Evolutionary conservation across 2,329 filamentous ascomycete genomes (phyloP).

Genomic region (Aspergillus calidoustus): DNA sequence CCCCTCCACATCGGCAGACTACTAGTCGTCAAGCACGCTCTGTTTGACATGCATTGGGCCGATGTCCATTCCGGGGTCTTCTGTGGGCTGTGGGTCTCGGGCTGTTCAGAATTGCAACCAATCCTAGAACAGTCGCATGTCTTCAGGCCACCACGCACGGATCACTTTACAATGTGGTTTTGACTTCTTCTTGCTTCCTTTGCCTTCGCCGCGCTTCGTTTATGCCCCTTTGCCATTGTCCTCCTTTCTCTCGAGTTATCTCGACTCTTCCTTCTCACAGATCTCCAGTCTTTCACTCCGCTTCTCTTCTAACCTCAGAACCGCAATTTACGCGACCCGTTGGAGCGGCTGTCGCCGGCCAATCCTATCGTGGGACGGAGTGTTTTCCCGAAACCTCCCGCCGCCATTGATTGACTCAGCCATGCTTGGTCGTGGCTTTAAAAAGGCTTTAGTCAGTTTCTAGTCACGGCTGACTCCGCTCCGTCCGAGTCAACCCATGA

Average conservation of each 20-base stretch:
- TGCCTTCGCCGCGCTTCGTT: neutral
- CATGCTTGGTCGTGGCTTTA: neutral
- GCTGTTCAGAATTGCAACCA: conserved; percentile 3
- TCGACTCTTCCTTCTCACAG: neutral
- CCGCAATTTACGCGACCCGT: neutral
- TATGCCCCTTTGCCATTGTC: neutral
- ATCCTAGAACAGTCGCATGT: conserved; percentile 5
- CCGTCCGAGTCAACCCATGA: conserved; percentile 10
- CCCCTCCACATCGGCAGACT: neutral
- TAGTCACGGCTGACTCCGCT: conserved; percentile 17
- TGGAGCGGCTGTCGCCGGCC: conserved; percentile 1
- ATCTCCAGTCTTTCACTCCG: neutral
- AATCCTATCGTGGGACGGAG: conserved; percentile 11
- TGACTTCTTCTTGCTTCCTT: conserved; percentile 13
- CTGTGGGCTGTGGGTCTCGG: conserved; percentile 13
- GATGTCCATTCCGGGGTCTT: conserved; percentile 15
- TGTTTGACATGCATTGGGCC: conserved; percentile 1
- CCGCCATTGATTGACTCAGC: conserved; percentile 11
- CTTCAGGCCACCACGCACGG: conserved; percentile 3
- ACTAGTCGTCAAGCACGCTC: neutral
- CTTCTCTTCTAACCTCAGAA: neutral
- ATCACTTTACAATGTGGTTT: conserved; percentile 1
- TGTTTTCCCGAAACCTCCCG: conserved; percentile 16
- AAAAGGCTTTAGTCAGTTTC: neutral
- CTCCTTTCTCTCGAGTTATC: neutral